Percentiles rank a stretch among this genome's conserved stretches.
Evolutionary conservation across 129 eudicot genomes (phyloP).

Genomic region (Tagetes erecta): DNA sequence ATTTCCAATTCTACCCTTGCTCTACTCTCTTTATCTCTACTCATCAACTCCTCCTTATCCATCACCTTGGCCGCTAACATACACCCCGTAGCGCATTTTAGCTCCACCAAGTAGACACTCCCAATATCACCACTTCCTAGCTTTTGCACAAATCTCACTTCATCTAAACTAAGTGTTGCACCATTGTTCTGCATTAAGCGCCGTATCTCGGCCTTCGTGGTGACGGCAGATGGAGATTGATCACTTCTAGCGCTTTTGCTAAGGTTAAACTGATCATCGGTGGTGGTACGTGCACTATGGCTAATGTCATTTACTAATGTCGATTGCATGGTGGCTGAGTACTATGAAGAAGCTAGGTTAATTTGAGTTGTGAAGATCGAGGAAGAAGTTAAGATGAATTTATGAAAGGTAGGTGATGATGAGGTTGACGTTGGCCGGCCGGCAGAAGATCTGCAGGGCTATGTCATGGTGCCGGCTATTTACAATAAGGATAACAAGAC

Average conservation of each 20-base stretch:
- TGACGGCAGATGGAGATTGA: constrained; percentile 18
- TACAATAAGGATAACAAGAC: constrained; percentile 8
- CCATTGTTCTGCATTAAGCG: constrained; percentile 23
- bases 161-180: constrained; percentile 33
- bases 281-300: constrained; percentile 34
- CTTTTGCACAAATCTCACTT: constrained; percentile 46
- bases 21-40: constrained; percentile 58
- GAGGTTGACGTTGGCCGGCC: constrained; percentile 40
- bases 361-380: not conserved
- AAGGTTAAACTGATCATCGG: constrained; percentile 24
- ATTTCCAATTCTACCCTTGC: constrained; percentile 68
- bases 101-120: constrained; percentile 74
- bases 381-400: constrained; percentile 5
- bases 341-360: too few relatives aligned
- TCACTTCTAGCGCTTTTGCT: constrained; percentile 46
- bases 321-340: constrained; percentile 27
- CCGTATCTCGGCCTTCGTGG: constrained; percentile 41
- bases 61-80: constrained; percentile 80
- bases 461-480: constrained; percentile 39
- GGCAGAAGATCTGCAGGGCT: constrained; percentile 2
- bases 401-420: constrained; percentile 28
- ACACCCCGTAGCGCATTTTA: constrained; percentile 53
- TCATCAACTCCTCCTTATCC: constrained; percentile 75
- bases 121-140: constrained; percentile 83
- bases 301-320: constrained; percentile 13